Evolutionary conservation across 805 yeast genomes (phyloP).

Genomic region (Candida bentonensis): DNA sequence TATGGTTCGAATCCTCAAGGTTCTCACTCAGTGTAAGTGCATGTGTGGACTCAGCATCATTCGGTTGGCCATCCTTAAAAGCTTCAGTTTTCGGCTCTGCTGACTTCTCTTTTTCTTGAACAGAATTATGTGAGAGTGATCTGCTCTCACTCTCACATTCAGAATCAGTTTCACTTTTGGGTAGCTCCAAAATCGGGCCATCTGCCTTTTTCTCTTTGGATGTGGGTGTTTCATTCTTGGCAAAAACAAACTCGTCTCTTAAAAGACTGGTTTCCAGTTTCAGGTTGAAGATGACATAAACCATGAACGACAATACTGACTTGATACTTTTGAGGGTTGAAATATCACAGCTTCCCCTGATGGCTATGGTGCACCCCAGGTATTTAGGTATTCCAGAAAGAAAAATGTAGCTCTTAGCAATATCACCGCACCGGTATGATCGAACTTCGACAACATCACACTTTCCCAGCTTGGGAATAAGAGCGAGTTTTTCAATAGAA

Average conservation of each 20-base stretch:
- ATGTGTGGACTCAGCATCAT: background rate
- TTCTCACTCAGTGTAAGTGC: background rate
- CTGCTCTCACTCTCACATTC: too few species aligned
- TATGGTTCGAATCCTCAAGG: background rate
- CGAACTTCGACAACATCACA: conserved; percentile 63
- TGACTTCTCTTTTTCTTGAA: background rate
- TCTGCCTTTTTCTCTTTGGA: conserved; percentile 3
- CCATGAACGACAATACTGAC: conserved; percentile 65
- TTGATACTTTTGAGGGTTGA: conserved; percentile 54
- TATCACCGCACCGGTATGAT: conserved; percentile 41
- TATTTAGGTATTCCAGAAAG: conserved; percentile 62
- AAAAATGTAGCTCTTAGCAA: conserved; percentile 54
- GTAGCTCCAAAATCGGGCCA: background rate
- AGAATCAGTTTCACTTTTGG: background rate
- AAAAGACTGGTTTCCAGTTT: conserved; percentile 65
- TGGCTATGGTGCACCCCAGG: conserved; percentile 69
- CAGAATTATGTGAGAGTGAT: background rate
- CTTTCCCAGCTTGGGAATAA: conserved; percentile 55
- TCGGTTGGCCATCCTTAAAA: background rate
- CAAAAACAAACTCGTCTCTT: conserved; percentile 49
- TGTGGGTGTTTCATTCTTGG: conserved; percentile 12
- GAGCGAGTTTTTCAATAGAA: conserved; percentile 73
- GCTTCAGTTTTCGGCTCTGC: background rate
- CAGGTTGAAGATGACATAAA: conserved; percentile 63
- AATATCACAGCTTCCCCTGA: conserved; percentile 60